Percentiles rank a stretch among this genome's conserved stretches.
phyloP scores from a whole-genome alignment of 192 early-diverging fungal species.

The Podila verticillata region DNA sequence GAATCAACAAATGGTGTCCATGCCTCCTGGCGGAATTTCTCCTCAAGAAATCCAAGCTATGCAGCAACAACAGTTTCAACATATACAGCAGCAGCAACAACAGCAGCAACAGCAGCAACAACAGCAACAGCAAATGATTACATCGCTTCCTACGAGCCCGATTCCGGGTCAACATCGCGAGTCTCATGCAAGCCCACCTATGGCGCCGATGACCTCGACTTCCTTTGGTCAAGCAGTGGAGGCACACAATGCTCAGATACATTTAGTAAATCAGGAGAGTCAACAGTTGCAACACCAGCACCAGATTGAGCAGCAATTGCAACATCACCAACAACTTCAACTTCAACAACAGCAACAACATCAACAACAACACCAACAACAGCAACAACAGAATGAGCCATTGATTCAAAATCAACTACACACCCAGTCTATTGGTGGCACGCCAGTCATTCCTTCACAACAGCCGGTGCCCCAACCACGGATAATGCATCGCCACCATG shows the following conservation, averaged over 20 bases:
- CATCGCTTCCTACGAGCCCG: conserved; percentile 12
- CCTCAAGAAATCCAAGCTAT: conserved; percentile 21
- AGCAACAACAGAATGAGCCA: conserved; percentile 14
- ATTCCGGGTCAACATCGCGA: conserved; percentile 3
- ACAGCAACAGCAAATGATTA: not conserved
- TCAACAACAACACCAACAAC: conserved; percentile 16
- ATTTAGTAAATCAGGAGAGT: conserved; percentile 13
- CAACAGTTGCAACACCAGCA: conserved; percentile 7
- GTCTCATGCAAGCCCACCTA: not conserved
- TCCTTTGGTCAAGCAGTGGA: conserved; percentile 26
- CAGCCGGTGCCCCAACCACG: conserved; percentile 13
- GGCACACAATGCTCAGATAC: conserved; percentile 11
- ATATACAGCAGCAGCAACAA: conserved; percentile 10
- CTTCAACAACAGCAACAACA: conserved; percentile 12
- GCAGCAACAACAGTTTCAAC: not conserved
- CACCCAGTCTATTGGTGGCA: conserved; percentile 7
- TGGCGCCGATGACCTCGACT: conserved; percentile 8
- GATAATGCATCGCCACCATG: conserved; percentile 36
- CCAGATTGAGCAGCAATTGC: conserved; percentile 15
- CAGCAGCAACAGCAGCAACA: conserved; percentile 12
- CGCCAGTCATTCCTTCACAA: conserved; percentile 47
- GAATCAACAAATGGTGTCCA: not conserved
- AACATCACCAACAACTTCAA: conserved; percentile 19
- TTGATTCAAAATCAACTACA: conserved; percentile 15
- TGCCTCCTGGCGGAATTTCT: conserved; percentile 18